Evolutionary conservation across 2,329 filamentous ascomycete species (phyloP).

Genomic region (Dothideomycetidae sp.): DNA sequence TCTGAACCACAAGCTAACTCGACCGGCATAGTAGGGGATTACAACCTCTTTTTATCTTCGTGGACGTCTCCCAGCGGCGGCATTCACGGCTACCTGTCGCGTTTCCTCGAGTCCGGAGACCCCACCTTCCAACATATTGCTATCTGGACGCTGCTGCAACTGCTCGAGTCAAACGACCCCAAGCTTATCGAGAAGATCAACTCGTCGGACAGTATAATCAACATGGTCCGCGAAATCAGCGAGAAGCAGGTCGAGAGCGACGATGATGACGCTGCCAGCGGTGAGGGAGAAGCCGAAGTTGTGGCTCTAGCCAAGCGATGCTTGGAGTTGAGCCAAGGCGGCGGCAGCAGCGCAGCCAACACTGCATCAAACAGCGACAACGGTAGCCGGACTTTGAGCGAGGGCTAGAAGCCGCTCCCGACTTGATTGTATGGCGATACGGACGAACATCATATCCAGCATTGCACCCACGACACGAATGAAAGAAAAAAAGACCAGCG

Average conservation of each 20-base stretch:
- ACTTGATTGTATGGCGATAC: neutral
- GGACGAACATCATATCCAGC: too few relatives aligned
- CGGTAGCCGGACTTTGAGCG: conserved; percentile 62
- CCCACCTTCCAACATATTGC: conserved; percentile 98
- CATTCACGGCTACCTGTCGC: conserved; percentile 85
- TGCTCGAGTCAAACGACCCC: conserved; percentile 89
- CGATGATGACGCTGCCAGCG: conserved; percentile 74
- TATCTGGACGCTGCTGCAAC: conserved; percentile 91
- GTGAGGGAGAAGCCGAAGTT: conserved; percentile 84
- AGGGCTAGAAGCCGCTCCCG: conserved; percentile 41
- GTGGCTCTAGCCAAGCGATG: conserved; percentile 82
- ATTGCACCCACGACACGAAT: too few relatives aligned
- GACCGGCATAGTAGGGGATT: conserved; percentile 65
- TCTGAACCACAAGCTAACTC: conserved; percentile 16
- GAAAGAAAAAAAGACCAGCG: too few relatives aligned
- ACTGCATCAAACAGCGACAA: conserved; percentile 17
- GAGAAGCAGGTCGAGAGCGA: conserved; percentile 80
- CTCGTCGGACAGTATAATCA: conserved; percentile 78
- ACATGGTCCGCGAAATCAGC: conserved; percentile 82
- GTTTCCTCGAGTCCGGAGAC: conserved; percentile 87
- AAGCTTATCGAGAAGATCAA: conserved; percentile 77
- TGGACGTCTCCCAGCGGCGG: conserved; percentile 88
- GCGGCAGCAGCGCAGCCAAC: conserved; percentile 9
- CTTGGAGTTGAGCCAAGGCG: conserved; percentile 47
- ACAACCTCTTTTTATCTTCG: conserved; percentile 86